Percentiles rank a stretch among this genome's conserved stretches.
Evolutionary conservation across 2,329 filamentous ascomycete species (phyloP).

Genomic region (Neodidymelliopsis sp.): DNA sequence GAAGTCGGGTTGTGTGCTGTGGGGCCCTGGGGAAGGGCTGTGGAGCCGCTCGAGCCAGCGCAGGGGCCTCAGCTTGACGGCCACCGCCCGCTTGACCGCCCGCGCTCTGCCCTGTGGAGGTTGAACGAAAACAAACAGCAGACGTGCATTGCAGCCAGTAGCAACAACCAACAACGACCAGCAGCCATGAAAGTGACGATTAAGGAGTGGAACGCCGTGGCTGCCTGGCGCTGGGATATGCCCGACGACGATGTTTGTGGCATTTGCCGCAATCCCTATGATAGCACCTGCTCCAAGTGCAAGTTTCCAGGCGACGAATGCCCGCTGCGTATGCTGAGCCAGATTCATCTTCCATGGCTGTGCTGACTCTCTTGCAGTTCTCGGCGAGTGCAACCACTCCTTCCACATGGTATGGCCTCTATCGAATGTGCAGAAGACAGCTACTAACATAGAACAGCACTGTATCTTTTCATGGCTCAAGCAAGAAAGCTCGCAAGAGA

Average conservation of each 20-base stretch:
- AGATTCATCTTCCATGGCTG: neutral
- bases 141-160: too few relatives aligned
- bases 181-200: conserved; percentile 89
- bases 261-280: conserved; percentile 97
- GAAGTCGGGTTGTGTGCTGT: conserved; percentile 16
- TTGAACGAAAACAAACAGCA: too few relatives aligned
- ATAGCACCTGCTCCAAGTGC: conserved; percentile 96
- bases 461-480: conserved; percentile 97
- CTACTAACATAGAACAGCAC: conserved; percentile 65
- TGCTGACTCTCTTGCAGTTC: conserved; percentile 66
- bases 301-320: conserved; percentile 98
- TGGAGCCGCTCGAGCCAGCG: conserved; percentile 8
- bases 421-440: neutral
- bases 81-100: conserved; percentile 27
- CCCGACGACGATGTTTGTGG: conserved; percentile 97
- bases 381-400: conserved; percentile 95
- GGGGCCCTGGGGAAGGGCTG: conserved; percentile 18
- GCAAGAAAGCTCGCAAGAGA: conserved; percentile 89
- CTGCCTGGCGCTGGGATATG: conserved; percentile 97
- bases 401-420: conserved; percentile 82
- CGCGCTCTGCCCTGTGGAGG: conserved; percentile 22
- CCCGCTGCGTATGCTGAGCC: conserved; percentile 73
- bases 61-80: conserved; percentile 3
- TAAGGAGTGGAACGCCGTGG: conserved; percentile 90
- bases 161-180: conserved; percentile 15